Conservation (phyloP, 345 rosid species). For the Eucalyptus erythrocorys region DNA sequence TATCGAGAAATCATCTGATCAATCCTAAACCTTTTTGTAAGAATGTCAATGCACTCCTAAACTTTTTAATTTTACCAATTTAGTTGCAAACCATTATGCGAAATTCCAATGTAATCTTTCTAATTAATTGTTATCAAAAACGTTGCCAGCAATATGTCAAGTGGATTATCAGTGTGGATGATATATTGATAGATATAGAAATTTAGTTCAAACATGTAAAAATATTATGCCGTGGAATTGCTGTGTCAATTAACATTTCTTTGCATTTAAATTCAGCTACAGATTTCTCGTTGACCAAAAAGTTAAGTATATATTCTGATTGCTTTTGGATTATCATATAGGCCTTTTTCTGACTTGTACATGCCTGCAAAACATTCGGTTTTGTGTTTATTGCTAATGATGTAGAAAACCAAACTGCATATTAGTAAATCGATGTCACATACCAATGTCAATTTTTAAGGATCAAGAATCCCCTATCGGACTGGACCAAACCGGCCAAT, state of each 20-base stretch:
- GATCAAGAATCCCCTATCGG: fast-evolving
- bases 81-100: neutral
- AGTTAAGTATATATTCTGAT: too few relatives aligned
- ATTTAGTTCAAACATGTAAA: neutral
- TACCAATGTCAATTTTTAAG: neutral
- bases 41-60: too few relatives aligned
- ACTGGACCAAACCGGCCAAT: fast-evolving
- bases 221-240: neutral
- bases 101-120: neutral
- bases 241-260: neutral
- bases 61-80: too few relatives aligned
- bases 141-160: fast-evolving
- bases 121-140: too few relatives aligned
- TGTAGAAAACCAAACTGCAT: neutral
- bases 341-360: neutral
- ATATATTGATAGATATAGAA: neutral
- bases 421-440: neutral
- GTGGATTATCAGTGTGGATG: neutral
- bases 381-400: neutral
- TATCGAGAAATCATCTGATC: too few relatives aligned
- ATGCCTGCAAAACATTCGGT: neutral
- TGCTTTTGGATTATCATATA: neutral
- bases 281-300: neutral
- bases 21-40: neutral
- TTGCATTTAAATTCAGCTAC: neutral